Conservation (phyloP, 1,139 yeast genomes). For the Candida glucosophila region DNA sequence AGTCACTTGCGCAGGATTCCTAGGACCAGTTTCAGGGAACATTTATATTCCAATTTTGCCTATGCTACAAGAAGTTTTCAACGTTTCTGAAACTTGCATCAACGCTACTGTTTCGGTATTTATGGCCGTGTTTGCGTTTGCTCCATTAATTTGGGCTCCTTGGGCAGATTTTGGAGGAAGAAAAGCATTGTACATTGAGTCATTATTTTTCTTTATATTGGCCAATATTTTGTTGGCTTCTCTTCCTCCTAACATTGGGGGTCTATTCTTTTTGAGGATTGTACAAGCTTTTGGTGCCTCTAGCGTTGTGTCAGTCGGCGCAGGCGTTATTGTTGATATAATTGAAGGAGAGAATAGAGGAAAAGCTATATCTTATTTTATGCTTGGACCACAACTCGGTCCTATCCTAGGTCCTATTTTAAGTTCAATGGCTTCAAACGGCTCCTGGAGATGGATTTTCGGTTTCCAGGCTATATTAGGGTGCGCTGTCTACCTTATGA, state of each 20-base stretch:
- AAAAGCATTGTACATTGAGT: constrained; percentile 38
- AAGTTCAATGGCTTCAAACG: constrained; percentile 27
- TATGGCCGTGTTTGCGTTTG: constrained; percentile 47
- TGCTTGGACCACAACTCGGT: constrained; percentile 55
- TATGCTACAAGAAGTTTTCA: constrained; percentile 30
- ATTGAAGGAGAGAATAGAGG: constrained; percentile 41
- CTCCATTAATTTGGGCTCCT: constrained; percentile 49
- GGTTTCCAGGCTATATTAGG: constrained; percentile 43
- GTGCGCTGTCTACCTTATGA: constrained; percentile 25
- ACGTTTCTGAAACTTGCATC: constrained; percentile 34
- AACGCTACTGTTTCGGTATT: constrained; percentile 56
- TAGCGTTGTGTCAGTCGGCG: constrained; percentile 46
- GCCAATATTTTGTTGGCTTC: constrained; percentile 42
- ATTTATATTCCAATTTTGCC: constrained; percentile 53
- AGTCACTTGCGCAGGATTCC: constrained; percentile 42
- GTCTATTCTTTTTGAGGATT: constrained; percentile 34
- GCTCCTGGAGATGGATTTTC: constrained; percentile 50
- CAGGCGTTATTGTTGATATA: constrained; percentile 48
- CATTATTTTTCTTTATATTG: constrained; percentile 34
- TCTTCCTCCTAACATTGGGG: constrained; percentile 38
- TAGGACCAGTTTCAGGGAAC: constrained; percentile 55
- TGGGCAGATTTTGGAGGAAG: constrained; percentile 54
- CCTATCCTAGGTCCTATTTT: constrained; percentile 49
- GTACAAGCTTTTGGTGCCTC: constrained; percentile 51
- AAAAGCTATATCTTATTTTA: constrained; percentile 42